These are phyloP conservation scores for Mycena galericulata DNA, from an alignment of 768 basidiomycete species.

Conservation along the genomic window DNA sequence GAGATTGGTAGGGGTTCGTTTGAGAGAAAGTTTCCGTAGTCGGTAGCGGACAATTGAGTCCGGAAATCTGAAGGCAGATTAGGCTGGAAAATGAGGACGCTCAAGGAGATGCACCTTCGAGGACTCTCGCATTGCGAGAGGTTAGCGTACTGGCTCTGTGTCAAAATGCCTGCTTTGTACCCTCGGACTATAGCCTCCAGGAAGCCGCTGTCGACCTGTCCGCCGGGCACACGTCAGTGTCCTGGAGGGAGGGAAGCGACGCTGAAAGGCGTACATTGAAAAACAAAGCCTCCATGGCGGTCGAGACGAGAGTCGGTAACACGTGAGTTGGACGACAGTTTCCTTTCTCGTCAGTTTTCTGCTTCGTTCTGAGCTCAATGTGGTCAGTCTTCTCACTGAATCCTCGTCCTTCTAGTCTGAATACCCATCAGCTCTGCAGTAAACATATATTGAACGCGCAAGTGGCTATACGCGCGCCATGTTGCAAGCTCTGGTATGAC, in stretches of 20 bases:
- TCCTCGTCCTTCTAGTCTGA: constrained; percentile 26
- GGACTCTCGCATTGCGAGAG: constrained; percentile 96
- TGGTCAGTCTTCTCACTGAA: constrained; percentile 22
- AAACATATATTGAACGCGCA: constrained; percentile 98
- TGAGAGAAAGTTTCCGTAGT: constrained; percentile 98
- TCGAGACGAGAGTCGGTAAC: constrained; percentile 5
- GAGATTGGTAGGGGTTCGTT: constrained; percentile 95
- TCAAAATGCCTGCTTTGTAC: constrained; percentile 93
- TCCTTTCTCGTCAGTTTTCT: too few species aligned
- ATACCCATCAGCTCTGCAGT: constrained; percentile 54
- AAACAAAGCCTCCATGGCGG: constrained; percentile 85
- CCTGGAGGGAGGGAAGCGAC: neutral
- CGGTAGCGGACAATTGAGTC: constrained; percentile 94
- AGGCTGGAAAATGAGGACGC: neutral
- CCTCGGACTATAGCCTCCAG: constrained; percentile 89
- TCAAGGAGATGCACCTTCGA: constrained; percentile 77
- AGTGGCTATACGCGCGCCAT: constrained; percentile 95
- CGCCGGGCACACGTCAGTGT: constrained; percentile 37
- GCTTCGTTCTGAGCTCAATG: too few species aligned
- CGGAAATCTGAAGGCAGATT: constrained; percentile 78
- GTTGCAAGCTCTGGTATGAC: constrained; percentile 98
- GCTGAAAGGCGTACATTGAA: constrained; percentile 74
- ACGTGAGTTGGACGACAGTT: neutral
- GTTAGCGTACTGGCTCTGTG: constrained; percentile 91
- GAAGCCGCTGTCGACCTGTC: constrained; percentile 78